Evolutionary conservation across 495 filamentous ascomycete genomes (phyloP).

Genomic region (Parathielavia appendiculata): DNA sequence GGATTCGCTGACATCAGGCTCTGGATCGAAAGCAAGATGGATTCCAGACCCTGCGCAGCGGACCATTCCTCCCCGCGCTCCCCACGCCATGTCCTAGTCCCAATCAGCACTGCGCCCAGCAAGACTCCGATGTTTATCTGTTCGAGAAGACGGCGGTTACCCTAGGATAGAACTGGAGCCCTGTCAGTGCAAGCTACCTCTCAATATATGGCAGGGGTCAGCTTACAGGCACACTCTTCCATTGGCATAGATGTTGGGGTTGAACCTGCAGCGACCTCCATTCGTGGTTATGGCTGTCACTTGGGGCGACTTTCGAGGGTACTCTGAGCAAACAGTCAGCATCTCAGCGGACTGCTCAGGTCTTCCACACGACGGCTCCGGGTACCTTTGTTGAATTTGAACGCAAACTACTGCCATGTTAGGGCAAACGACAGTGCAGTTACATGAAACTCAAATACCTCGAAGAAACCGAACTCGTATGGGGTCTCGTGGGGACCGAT

Average conservation of each 20-base stretch:
- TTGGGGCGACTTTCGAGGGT: slow-evolving; percentile 73
- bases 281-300: slow-evolving; percentile 83
- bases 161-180: slow-evolving; percentile 78
- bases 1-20: slow-evolving; percentile 91
- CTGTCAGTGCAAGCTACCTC: slow-evolving; percentile 16
- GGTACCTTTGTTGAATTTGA: slow-evolving; percentile 63
- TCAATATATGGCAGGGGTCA: neutral
- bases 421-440: slow-evolving; percentile 14
- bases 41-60: slow-evolving; percentile 90
- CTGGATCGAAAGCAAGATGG: slow-evolving; percentile 90
- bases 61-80: slow-evolving; percentile 91
- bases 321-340: slow-evolving; percentile 51
- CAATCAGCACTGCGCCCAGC: slow-evolving; percentile 25
- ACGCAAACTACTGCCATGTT: slow-evolving; percentile 48
- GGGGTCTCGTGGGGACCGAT: slow-evolving; percentile 92
- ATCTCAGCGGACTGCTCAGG: neutral
- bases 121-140: slow-evolving; percentile 1
- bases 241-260: slow-evolving; percentile 89
- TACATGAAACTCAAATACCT: slow-evolving; percentile 47
- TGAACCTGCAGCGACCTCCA: slow-evolving; percentile 79
- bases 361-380: neutral
- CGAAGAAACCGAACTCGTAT: slow-evolving; percentile 96
- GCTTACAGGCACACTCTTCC: slow-evolving; percentile 89
- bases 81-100: slow-evolving; percentile 80
- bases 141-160: slow-evolving; percentile 44